Evolutionary conservation across 208 protist genomes (phyloP).

Genomic region (Leishmania tropica): DNA sequence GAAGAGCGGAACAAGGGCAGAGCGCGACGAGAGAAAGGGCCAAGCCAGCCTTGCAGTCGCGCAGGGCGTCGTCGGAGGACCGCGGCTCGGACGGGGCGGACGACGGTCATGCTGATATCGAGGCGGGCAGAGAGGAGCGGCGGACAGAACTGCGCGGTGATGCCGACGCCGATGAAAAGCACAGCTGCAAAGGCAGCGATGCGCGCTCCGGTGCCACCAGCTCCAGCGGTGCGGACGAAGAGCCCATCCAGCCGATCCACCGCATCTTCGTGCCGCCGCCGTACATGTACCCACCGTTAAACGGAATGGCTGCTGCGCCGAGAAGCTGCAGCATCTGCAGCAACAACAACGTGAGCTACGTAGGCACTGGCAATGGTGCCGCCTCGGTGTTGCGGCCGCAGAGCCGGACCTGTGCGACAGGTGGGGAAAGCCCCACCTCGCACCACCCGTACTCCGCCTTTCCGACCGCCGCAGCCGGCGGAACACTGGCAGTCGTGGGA

Average conservation of each 20-base stretch:
- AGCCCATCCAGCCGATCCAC: constrained; percentile 42
- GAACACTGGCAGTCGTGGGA: not conserved
- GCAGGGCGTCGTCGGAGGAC: not conserved
- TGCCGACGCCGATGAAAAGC: not conserved
- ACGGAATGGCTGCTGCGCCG: not conserved
- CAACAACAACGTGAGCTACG: not conserved
- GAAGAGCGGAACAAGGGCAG: not conserved
- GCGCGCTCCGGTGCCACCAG: not conserved
- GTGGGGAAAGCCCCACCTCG: too few relatives aligned
- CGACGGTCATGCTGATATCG: not conserved
- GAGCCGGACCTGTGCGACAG: not conserved
- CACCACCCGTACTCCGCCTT: not conserved
- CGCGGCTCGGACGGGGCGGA: not conserved
- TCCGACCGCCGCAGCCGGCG: not conserved
- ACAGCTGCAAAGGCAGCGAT: constrained; percentile 1
- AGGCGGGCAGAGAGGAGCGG: not conserved
- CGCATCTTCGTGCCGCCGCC: constrained; percentile 24
- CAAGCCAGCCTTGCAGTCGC: not conserved
- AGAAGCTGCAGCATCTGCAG: not conserved
- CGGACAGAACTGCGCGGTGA: not conserved
- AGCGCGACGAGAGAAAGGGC: not conserved
- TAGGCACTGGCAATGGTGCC: not conserved
- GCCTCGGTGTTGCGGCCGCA: not conserved
- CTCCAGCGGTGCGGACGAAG: constrained; percentile 18
- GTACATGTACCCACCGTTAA: constrained; percentile 3